Percentiles rank a stretch among this genome's conserved stretches.
Evolutionary conservation across 768 basidiomycete genomes (phyloP).

Genomic region (Gloeostereum incarnatum): DNA sequence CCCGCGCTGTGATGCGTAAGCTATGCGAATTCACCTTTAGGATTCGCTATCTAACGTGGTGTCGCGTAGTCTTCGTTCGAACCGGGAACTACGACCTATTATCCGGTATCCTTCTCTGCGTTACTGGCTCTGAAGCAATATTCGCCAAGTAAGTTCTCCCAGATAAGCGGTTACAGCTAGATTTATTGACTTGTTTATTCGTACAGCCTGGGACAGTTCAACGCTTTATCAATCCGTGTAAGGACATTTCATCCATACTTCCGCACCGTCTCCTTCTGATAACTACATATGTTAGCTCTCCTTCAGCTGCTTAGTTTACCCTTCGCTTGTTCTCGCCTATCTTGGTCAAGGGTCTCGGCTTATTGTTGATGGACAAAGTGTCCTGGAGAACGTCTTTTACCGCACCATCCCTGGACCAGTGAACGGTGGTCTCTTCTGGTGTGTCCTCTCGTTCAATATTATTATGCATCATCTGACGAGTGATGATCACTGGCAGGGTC

Average conservation of each 20-base stretch:
- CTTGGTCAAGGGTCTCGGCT: slow-evolving; percentile 65
- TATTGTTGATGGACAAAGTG: slow-evolving; percentile 36
- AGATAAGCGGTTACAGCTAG: too few species aligned
- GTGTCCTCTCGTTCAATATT: not conserved
- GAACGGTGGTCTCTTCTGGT: slow-evolving; percentile 54
- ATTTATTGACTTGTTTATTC: too few species aligned
- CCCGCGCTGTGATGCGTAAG: slow-evolving; percentile 52
- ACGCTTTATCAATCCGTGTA: slow-evolving; percentile 47
- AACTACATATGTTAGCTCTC: too few species aligned
- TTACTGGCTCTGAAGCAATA: slow-evolving; percentile 66
- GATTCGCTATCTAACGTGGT: not conserved
- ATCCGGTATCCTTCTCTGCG: slow-evolving; percentile 50
- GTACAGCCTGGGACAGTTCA: slow-evolving; percentile 60
- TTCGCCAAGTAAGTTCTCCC: slow-evolving; percentile 49
- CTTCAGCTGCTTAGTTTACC: slow-evolving; percentile 46
- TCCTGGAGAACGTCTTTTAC: slow-evolving; percentile 54
- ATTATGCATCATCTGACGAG: not conserved
- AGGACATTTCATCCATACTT: slow-evolving; percentile 2
- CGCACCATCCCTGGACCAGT: slow-evolving; percentile 47
- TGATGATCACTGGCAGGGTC: slow-evolving; percentile 29
- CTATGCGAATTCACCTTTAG: not conserved
- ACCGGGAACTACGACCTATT: slow-evolving; percentile 53
- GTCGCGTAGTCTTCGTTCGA: slow-evolving; percentile 35
- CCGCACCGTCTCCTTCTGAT: not conserved
- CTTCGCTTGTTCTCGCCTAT: slow-evolving; percentile 53